phyloP scores from a whole-genome alignment of 2,329 filamentous ascomycete species.

The Scedosporium dehoogii region DNA sequence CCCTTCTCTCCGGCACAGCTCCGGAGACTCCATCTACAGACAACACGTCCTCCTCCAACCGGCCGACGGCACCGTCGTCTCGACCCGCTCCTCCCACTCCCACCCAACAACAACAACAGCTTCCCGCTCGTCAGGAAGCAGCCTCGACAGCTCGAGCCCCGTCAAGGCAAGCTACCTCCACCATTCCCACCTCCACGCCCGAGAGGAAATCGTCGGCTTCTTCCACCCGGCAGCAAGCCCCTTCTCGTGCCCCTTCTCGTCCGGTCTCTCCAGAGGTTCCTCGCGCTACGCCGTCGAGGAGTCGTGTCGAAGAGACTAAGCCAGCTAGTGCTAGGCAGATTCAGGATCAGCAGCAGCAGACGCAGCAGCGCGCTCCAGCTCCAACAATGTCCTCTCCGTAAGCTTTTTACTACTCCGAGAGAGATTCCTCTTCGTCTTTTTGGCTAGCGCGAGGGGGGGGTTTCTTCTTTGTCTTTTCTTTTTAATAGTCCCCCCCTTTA shows the following conservation, averaged over 20 bases:
- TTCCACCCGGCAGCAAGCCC: background rate
- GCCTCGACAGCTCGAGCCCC: slow-evolving; percentile 42
- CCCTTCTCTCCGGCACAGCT: background rate
- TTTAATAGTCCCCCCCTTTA: too few species aligned
- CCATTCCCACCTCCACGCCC: slow-evolving; percentile 2
- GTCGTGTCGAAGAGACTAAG: background rate
- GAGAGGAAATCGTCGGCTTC: background rate
- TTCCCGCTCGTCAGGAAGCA: slow-evolving; percentile 12
- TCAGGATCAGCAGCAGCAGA: background rate
- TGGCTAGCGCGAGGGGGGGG: too few species aligned
- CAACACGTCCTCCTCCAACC: slow-evolving; percentile 3
- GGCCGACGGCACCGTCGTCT: slow-evolving; percentile 3
- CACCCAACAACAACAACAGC: slow-evolving; percentile 8
- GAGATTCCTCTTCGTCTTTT: background rate
- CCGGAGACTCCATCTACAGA: background rate
- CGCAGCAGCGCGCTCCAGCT: background rate
- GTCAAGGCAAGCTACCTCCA: slow-evolving; percentile 18
- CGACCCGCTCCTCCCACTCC: slow-evolving; percentile 7
- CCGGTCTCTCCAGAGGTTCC: slow-evolving; percentile 6
- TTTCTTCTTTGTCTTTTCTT: too few species aligned
- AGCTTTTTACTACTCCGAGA: background rate
- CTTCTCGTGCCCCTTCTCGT: slow-evolving; percentile 1
- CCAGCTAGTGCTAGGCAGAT: slow-evolving; percentile 4
- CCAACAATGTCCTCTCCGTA: slow-evolving; percentile 11
- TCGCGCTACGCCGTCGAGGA: background rate